These are phyloP conservation scores for Buxus sempervirens DNA, from an alignment of 164 flowering plant genomes.

Conservation along the genomic window DNA sequence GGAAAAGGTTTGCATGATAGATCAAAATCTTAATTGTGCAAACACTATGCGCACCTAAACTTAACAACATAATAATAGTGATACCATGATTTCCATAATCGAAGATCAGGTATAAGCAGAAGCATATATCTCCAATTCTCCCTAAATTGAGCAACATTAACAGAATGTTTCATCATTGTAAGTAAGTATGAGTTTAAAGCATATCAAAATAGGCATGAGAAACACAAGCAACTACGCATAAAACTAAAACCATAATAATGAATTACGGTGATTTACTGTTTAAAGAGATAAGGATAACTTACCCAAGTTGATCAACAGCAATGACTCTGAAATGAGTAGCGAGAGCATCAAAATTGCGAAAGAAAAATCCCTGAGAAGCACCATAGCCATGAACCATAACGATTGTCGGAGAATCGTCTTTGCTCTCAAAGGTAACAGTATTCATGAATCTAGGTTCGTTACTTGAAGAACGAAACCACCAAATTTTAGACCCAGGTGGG, in stretches of 20 bases:
- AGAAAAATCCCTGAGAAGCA: constrained; percentile 96
- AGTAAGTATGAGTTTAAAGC: not conserved
- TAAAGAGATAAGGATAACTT: constrained; percentile 16
- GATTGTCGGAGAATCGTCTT: constrained; percentile 72
- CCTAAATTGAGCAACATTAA: too few relatives aligned
- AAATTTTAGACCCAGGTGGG: constrained; percentile 76
- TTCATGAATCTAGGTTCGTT: constrained; percentile 81
- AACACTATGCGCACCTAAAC: not conserved
- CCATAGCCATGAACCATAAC: constrained; percentile 98
- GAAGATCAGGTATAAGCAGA: not conserved
- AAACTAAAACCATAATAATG: not conserved
- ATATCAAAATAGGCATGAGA: not conserved
- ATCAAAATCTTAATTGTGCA: too few relatives aligned
- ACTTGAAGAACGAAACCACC: constrained; percentile 88
- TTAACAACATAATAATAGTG: not conserved
- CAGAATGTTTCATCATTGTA: not conserved
- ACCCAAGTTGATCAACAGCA: constrained; percentile 98
- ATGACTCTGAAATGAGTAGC: constrained; percentile 73
- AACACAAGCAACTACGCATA: not conserved
- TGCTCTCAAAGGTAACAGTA: constrained; percentile 78
- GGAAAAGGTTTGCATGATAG: not conserved
- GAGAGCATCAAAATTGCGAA: constrained; percentile 86
- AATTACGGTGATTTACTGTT: not conserved
- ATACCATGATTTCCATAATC: not conserved
- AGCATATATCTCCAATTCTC: too few relatives aligned